Conservation (phyloP, 495 filamentous ascomycete species). For the Neurospora sp. region DNA sequence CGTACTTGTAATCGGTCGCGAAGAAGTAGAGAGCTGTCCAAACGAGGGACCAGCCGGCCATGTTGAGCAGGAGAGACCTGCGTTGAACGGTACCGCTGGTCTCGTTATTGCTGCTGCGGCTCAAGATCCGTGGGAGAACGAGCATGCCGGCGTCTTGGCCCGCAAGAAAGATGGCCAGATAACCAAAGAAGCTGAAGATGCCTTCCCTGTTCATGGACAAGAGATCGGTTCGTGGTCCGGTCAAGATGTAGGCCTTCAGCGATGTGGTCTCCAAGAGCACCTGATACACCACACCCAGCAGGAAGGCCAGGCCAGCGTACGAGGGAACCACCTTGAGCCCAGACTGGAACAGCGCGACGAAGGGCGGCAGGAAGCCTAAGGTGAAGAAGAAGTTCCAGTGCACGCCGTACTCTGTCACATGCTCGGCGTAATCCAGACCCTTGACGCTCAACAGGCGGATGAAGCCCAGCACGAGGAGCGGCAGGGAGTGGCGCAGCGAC, state of each 20-base stretch:
- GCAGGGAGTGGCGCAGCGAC: slow-evolving; percentile 70
- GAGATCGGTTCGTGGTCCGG: slow-evolving; percentile 66
- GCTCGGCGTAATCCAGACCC: slow-evolving; percentile 89
- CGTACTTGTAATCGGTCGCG: slow-evolving; percentile 56
- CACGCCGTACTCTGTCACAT: slow-evolving; percentile 95
- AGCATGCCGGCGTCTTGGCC: slow-evolving; percentile 75
- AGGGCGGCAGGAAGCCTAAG: slow-evolving; percentile 76
- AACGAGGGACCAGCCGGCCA: slow-evolving; percentile 48
- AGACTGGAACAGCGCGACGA: slow-evolving; percentile 77
- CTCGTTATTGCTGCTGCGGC: slow-evolving; percentile 19
- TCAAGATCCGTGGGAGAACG: slow-evolving; percentile 55
- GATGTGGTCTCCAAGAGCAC: slow-evolving; percentile 62
- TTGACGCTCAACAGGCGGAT: slow-evolving; percentile 83
- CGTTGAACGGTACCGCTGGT: slow-evolving; percentile 22
- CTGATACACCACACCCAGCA: slow-evolving; percentile 60
- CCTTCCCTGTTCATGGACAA: slow-evolving; percentile 89
- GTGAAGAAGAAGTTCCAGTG: slow-evolving; percentile 99
- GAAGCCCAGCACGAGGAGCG: slow-evolving; percentile 71
- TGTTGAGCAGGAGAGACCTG: slow-evolving; percentile 46
- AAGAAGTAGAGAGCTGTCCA: slow-evolving; percentile 62
- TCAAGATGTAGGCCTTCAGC: slow-evolving; percentile 74
- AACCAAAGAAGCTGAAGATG: slow-evolving; percentile 85
- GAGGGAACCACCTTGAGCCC: slow-evolving; percentile 52
- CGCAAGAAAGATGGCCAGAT: slow-evolving; percentile 88
- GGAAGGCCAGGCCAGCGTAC: slow-evolving; percentile 59